These are phyloP conservation scores for Fulvia fulva DNA, from an alignment of 2,329 filamentous ascomycete genomes.

Conservation along the genomic window DNA sequence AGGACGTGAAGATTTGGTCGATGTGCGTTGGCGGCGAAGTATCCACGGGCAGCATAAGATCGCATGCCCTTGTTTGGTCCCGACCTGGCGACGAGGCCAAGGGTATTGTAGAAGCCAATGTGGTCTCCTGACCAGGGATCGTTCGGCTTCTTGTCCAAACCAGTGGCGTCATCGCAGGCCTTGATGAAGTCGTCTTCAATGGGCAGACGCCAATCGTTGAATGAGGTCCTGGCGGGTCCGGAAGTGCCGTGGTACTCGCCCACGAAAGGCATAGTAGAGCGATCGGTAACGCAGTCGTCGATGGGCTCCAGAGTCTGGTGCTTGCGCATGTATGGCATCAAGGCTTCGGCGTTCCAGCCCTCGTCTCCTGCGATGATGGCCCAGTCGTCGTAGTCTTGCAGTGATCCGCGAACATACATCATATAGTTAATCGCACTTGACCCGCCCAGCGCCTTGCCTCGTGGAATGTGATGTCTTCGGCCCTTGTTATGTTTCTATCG, in stretches of 20 bases:
- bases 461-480: slow-evolving; percentile 24
- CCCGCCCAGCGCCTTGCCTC: slow-evolving; percentile 39
- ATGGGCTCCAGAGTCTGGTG: slow-evolving; percentile 37
- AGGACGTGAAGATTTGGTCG: slow-evolving; percentile 33
- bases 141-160: slow-evolving; percentile 33
- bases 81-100: slow-evolving; percentile 26
- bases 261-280: slow-evolving; percentile 30
- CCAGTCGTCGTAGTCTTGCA: slow-evolving; percentile 48
- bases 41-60: slow-evolving; percentile 34
- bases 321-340: slow-evolving; percentile 45
- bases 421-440: slow-evolving; percentile 39
- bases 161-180: slow-evolving; percentile 34
- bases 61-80: slow-evolving; percentile 33
- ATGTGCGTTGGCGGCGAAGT: slow-evolving; percentile 31
- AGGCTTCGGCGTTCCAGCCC: slow-evolving; percentile 45
- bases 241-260: slow-evolving; percentile 34
- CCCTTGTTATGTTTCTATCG: slow-evolving; percentile 16
- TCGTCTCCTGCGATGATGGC: slow-evolving; percentile 39
- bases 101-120: slow-evolving; percentile 33
- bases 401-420: slow-evolving; percentile 43
- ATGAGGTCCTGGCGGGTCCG: slow-evolving; percentile 35
- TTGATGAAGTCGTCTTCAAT: slow-evolving; percentile 36
- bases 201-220: slow-evolving; percentile 35
- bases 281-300: slow-evolving; percentile 26
- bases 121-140: slow-evolving; percentile 38